phyloP scores from a whole-genome alignment of 2,329 filamentous ascomycete genomes.

The Aureobasidium sp. region DNA sequence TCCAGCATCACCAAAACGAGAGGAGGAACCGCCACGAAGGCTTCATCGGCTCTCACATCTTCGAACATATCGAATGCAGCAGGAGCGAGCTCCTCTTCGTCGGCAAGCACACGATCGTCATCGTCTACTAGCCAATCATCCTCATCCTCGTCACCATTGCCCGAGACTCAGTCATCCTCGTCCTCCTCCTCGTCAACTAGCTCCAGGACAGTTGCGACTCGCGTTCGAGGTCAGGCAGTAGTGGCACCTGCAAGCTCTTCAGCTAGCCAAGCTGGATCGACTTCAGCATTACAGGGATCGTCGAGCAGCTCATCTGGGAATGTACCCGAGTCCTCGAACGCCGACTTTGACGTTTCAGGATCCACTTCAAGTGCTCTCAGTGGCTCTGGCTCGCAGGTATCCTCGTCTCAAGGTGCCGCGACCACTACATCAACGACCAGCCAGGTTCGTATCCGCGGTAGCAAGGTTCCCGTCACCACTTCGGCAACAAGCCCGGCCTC shows the following conservation, averaged over 20 bases:
- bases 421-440: not conserved
- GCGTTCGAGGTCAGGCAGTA: not conserved
- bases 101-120: not conserved
- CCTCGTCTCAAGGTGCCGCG: not conserved
- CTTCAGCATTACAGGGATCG: not conserved
- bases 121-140: not conserved
- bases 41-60: not conserved
- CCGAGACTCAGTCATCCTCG: too few relatives aligned
- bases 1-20: not conserved
- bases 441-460: not conserved
- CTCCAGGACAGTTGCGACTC: not conserved
- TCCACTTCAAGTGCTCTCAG: not conserved
- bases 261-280: not conserved
- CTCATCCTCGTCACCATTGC: too few relatives aligned
- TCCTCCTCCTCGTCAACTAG: not conserved
- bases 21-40: not conserved
- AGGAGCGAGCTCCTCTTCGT: not conserved
- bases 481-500: not conserved
- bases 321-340: not conserved
- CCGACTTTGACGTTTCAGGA: not conserved
- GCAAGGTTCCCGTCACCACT: not conserved
- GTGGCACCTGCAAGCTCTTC: not conserved
- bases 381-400: not conserved
- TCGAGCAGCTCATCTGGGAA: not conserved
- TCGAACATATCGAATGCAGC: not conserved